Evolutionary conservation across 441 rosid genomes (phyloP).

Genomic region (Gossypium schwendimanii): DNA sequence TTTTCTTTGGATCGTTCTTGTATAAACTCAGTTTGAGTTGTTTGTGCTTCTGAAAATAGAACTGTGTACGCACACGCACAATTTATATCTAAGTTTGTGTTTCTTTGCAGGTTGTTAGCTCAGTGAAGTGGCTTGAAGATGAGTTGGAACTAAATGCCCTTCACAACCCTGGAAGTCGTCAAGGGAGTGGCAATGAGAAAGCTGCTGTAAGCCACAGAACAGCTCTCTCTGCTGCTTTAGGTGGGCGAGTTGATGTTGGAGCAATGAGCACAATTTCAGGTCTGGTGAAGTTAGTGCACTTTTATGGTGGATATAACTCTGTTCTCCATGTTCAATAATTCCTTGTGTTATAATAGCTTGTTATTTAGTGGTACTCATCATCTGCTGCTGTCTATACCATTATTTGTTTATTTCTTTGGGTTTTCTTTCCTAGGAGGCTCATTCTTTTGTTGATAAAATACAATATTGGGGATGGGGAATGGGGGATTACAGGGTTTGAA

Average conservation of each 20-base stretch:
- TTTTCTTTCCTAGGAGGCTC: background rate
- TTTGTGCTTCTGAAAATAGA: constrained; percentile 2
- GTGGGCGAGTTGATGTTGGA: constrained; percentile 81
- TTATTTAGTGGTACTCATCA: background rate
- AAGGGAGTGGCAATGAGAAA: constrained; percentile 90
- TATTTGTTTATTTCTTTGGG: background rate
- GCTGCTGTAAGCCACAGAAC: constrained; percentile 77
- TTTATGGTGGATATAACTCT: constrained; percentile 7
- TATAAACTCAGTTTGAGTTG: background rate
- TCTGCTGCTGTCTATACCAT: background rate
- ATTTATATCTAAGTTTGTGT: background rate
- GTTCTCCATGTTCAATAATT: constrained; percentile 7
- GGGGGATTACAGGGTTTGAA: too few species aligned
- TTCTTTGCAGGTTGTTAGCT: constrained; percentile 76
- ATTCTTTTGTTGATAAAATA: background rate
- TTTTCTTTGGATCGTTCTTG: background rate
- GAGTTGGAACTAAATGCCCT: constrained; percentile 96
- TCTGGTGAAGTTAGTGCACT: constrained; percentile 25
- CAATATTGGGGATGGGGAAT: too few species aligned
- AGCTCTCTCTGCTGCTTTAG: constrained; percentile 93
- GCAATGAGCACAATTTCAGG: constrained; percentile 94
- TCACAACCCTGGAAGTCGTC: constrained; percentile 87
- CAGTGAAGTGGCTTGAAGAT: constrained; percentile 99
- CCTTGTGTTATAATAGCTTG: constrained; percentile 10
- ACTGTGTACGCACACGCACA: background rate